These are phyloP conservation scores for Hypoxylon intermedium DNA, from an alignment of 495 filamentous ascomycete genomes.

Conservation along the genomic window DNA sequence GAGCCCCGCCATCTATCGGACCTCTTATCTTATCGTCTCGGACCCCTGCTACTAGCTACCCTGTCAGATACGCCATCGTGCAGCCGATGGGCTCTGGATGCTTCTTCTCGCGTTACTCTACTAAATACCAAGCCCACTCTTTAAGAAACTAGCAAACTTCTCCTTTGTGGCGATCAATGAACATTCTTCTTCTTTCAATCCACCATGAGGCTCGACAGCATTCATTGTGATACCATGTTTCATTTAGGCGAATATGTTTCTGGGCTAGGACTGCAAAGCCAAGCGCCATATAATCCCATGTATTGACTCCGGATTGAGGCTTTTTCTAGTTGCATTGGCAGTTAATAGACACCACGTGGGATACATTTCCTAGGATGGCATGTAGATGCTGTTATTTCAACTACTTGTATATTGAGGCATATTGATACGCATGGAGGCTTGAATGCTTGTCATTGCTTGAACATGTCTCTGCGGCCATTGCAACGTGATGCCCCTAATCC, in stretches of 20 bases:
- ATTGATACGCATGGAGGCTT: not conserved
- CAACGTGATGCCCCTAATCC: not conserved
- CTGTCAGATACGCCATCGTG: not conserved
- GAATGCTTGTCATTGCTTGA: not conserved
- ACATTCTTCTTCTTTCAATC: not conserved
- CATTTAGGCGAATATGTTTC: not conserved
- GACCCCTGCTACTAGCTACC: not conserved
- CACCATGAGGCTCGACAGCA: not conserved
- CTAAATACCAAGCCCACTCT: not conserved
- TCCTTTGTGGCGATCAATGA: not conserved
- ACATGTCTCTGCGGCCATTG: too few relatives aligned
- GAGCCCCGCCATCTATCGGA: conserved; percentile 13
- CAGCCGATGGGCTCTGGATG: not conserved
- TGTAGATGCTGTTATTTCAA: conserved; percentile 4
- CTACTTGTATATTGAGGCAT: conserved; percentile 10
- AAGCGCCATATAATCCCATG: conserved; percentile 7
- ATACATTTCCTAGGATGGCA: conserved; percentile 11
- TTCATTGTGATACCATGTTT: not conserved
- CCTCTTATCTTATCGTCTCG: conserved; percentile 28
- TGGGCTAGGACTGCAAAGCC: not conserved
- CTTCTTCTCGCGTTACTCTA: not conserved
- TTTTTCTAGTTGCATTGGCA: conserved; percentile 6
- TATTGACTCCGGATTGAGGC: conserved; percentile 21
- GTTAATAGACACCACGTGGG: not conserved
- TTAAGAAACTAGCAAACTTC: not conserved